Conservation (phyloP, 2,329 filamentous ascomycete genomes). For the Cladobotryum protrusum region DNA sequence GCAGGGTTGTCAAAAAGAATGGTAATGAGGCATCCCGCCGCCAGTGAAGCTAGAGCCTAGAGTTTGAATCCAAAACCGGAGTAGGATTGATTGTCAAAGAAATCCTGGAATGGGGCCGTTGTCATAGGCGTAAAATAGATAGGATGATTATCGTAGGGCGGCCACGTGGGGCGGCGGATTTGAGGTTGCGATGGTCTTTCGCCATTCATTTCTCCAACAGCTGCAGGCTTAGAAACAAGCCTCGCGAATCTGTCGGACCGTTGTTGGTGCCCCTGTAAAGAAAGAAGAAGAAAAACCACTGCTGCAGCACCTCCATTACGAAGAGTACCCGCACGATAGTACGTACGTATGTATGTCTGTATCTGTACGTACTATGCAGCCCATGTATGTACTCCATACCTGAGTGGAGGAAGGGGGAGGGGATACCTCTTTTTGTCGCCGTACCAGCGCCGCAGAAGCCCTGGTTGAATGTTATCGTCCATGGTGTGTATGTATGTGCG, state of each 20-base stretch:
- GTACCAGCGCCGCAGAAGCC: not conserved
- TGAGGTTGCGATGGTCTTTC: not conserved
- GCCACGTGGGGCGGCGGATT: constrained; percentile 8
- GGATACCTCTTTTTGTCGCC: constrained; percentile 3
- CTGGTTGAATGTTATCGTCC: not conserved
- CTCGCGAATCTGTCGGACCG: constrained; percentile 9
- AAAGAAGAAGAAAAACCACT: not conserved
- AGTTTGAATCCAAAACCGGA: not conserved
- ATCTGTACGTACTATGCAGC: not conserved
- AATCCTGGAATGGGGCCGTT: not conserved
- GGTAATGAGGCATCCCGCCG: constrained; percentile 4
- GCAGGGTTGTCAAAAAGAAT: too few species aligned
- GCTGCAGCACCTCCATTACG: not conserved
- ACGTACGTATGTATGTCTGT: not conserved
- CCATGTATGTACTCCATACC: not conserved
- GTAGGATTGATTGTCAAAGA: not conserved
- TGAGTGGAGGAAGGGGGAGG: not conserved
- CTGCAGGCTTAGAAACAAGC: constrained; percentile 5
- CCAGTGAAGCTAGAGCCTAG: not conserved
- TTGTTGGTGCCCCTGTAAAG: constrained; percentile 2
- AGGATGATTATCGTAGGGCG: constrained; percentile 7
- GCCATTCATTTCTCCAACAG: not conserved
- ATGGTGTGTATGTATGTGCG: not conserved
- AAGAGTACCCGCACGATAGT: not conserved
- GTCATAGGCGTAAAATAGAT: not conserved